Evolutionary conservation across 2,329 filamentous ascomycete genomes (phyloP), one percentile per base, ranked within the genome.

Genomic region (Dactylellina sp.): DNA sequence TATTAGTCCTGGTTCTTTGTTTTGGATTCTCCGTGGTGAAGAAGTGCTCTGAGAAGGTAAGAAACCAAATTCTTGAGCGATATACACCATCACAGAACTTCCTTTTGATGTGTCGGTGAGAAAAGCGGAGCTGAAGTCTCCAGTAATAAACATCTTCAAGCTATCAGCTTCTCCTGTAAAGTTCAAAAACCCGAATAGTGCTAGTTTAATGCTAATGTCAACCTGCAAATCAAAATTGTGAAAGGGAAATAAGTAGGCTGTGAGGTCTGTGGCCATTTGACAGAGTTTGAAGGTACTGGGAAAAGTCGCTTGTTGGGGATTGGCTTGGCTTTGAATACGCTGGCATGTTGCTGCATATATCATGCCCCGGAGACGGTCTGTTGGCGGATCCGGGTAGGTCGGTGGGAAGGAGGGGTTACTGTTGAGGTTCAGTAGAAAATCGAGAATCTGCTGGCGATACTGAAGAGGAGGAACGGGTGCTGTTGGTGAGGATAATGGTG

Each of bases 181-280:
- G 1, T 50, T 35, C 12, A 46, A 22, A n/a, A 71, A 16, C 6
- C 49, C 20, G 20, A 71, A 56, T 5, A 62, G 49, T 1, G 44
- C 56, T 1, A 39, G 46, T 49, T 62, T 71, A 14, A 61, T 28
- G 20, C 56, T 62, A 3, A 71, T 61, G 0, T 40, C 47, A 6
- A 71, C 65, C 32, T 71, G 65, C 2, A 59, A 22, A 16, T 71
- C 65, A 16, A 62, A 71, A 25, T 22, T 62, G 22, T 71, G 65
- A 3, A 61, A 37, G 14, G 65, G 65, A 28, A 37, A 71, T 1
- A 71, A 25, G 39, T 56, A 62, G 16, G 46, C 56, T 0, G 42
- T 56, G 0, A 71, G 32, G 35, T 71, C 56, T 3, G 65, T 71
- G 7, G 56, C 50, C 5, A 22, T 35, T 12, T 56, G 42, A 18